Base-by-base conservation (phyloP, 1,139 yeast species). In the Sugiyamaella novakii region DNA sequence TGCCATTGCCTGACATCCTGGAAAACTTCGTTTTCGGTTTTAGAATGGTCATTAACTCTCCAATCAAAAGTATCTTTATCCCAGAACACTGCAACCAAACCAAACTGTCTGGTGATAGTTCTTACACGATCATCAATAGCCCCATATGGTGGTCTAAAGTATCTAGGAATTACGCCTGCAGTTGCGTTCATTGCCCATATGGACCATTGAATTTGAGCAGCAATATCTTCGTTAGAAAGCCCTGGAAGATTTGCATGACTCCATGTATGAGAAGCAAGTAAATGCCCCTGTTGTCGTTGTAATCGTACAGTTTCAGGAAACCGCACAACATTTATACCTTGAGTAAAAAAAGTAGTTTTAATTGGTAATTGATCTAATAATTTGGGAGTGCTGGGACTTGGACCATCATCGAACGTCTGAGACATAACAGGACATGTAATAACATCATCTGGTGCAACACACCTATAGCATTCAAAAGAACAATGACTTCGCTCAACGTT, bases 161-260 rank as follows among this genome's bases (percentile, higher is more conserved):
- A 92, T 61, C 84, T 84, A 11, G 98, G 98, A n/a, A 87, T 66
- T 60, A 89, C 92, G 18, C 83, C 75, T 0, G 88, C 86, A 0
- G 98, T 89, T 2, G 97, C 96, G 69, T 92, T 89, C 94, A 89
- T 87, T 4, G 97, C 96, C 98, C 98, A 91, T 31, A 89, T 81
- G 1, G 95, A 84, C 98, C 98, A 91, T 68, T 91, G 84, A 41
- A 91, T 71, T 65, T 91, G 96, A 0, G 97, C 96, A 52, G 86
- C 81, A 17, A 91, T 80, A 54, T 87, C 79, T 66, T 87, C 92
- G 64, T 88, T 88, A 14, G 80, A 67, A 51, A 91, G 72, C 1
- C 82, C 70, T 1, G 98, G 97, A 54, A 91, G 74, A 59, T 84
- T 87, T 51, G 83, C 81, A 69, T 91, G 98, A 3, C 92, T 82